phyloP scores from a whole-genome alignment of 768 basidiomycete species.

The Mycena epipterygia region DNA sequence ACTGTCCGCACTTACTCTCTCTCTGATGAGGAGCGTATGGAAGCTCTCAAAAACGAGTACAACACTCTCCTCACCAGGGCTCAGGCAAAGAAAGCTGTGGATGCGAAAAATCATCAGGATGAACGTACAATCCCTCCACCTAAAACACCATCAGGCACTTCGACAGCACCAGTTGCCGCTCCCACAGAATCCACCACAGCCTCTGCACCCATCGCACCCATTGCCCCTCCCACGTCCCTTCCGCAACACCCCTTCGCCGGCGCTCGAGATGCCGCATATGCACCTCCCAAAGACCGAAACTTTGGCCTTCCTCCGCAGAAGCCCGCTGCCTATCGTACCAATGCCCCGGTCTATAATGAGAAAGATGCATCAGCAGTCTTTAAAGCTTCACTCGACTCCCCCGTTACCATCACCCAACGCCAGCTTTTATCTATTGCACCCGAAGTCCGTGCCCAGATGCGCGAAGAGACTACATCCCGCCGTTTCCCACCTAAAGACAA shows the following conservation, averaged over 20 bases:
- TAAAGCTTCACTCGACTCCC: slow-evolving; percentile 30
- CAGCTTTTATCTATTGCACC: slow-evolving; percentile 39
- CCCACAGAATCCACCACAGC: too few relatives aligned
- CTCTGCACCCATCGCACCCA: too few relatives aligned
- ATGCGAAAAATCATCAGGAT: not conserved
- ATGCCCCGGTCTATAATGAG: slow-evolving; percentile 35
- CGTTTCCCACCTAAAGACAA: slow-evolving; percentile 10
- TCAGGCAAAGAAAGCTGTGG: not conserved
- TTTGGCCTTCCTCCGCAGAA: slow-evolving; percentile 20
- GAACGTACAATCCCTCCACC: not conserved
- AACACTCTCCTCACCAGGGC: not conserved
- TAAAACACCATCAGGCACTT: not conserved
- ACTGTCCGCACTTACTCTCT: not conserved
- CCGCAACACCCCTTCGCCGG: slow-evolving; percentile 10
- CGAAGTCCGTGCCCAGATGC: slow-evolving; percentile 33
- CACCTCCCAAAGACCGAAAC: slow-evolving; percentile 27
- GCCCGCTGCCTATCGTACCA: slow-evolving; percentile 32
- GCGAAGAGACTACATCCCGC: slow-evolving; percentile 34
- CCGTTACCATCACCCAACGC: slow-evolving; percentile 36
- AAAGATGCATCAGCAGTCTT: slow-evolving; percentile 28
- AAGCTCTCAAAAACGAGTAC: not conserved
- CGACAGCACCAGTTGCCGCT: not conserved
- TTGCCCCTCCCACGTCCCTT: not conserved
- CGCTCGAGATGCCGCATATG: slow-evolving; percentile 31
- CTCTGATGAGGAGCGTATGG: not conserved